Evolutionary conservation across 2,329 filamentous ascomycete genomes (phyloP).

Genomic region (Fusarium transvaalense): DNA sequence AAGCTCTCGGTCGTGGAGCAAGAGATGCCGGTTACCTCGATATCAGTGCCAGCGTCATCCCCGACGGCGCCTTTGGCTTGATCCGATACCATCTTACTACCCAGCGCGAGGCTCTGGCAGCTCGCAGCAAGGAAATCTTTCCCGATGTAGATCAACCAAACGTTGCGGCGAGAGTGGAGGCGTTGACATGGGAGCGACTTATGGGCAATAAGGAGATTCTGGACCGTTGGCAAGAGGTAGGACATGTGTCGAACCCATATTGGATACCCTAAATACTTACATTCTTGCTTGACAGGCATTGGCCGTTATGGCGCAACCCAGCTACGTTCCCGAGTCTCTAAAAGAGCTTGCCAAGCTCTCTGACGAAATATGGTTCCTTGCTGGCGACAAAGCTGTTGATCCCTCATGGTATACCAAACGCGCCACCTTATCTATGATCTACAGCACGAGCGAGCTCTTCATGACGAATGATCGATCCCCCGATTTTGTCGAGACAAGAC

Average conservation of each 20-base stretch:
- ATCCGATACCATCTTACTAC: constrained; percentile 81
- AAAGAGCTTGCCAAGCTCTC: constrained; percentile 82
- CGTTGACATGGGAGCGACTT: constrained; percentile 81
- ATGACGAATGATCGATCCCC: constrained; percentile 89
- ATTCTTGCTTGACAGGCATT: constrained; percentile 71
- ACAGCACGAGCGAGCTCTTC: constrained; percentile 85
- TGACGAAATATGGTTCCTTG: constrained; percentile 93
- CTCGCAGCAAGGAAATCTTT: constrained; percentile 57
- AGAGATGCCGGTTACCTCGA: constrained; percentile 88
- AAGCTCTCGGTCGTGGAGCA: constrained; percentile 80
- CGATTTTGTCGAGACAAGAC: constrained; percentile 80
- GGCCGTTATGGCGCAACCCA: constrained; percentile 88
- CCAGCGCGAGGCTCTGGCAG: constrained; percentile 71
- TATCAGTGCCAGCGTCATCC: constrained; percentile 85
- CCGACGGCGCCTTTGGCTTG: constrained; percentile 83
- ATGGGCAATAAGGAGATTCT: constrained; percentile 79
- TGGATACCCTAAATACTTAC: constrained; percentile 25
- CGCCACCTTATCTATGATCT: constrained; percentile 67
- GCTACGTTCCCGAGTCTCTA: constrained; percentile 79
- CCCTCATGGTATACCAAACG: constrained; percentile 85
- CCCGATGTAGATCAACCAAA: constrained; percentile 55
- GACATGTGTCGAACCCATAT: constrained; percentile 44
- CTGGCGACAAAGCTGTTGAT: constrained; percentile 86
- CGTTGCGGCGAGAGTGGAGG: constrained; percentile 74
- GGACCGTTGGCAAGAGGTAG: constrained; percentile 87